A percentile compares a stretch with the other conserved stretches of the same genome.
phyloP scores from a whole-genome alignment of 805 yeast genomes.

The Nakazawaea peltata region DNA sequence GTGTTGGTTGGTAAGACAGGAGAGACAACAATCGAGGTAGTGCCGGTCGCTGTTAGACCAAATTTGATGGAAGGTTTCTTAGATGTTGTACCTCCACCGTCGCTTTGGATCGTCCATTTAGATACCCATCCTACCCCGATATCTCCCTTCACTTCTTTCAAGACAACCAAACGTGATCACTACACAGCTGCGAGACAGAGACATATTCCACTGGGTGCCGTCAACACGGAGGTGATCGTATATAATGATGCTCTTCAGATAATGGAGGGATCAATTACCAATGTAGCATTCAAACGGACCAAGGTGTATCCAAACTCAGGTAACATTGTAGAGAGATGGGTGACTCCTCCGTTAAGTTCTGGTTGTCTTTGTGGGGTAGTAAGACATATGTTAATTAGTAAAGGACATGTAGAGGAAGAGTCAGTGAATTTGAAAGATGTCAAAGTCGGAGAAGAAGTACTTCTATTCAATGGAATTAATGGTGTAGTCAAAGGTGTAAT shows the following conservation, averaged over 20 bases:
- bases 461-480: constrained; percentile 74
- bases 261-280: constrained; percentile 80
- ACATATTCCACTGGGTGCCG: constrained; percentile 23
- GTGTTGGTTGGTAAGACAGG: constrained; percentile 31
- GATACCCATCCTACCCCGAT: constrained; percentile 44
- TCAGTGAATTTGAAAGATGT: constrained; percentile 39
- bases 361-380: constrained; percentile 87
- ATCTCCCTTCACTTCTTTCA: constrained; percentile 79
- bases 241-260: constrained; percentile 51
- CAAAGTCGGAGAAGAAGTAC: constrained; percentile 54
- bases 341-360: constrained; percentile 68
- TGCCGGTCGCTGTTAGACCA: constrained; percentile 16
- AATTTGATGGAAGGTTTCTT: constrained; percentile 9
- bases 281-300: constrained; percentile 54
- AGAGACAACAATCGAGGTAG: constrained; percentile 27
- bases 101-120: constrained; percentile 52
- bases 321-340: constrained; percentile 42
- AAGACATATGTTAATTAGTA: constrained; percentile 53
- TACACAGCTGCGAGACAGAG: constrained; percentile 58
- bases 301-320: constrained; percentile 19
- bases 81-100: neutral
- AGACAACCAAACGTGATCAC: constrained; percentile 66
- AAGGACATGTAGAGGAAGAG: constrained; percentile 46
- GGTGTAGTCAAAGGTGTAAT: constrained; percentile 67
- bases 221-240: constrained; percentile 58